Percentiles rank a stretch among this genome's conserved stretches.
Conservation (phyloP, 768 basidiomycete species). For the Agaricus sinodeliciosus region DNA sequence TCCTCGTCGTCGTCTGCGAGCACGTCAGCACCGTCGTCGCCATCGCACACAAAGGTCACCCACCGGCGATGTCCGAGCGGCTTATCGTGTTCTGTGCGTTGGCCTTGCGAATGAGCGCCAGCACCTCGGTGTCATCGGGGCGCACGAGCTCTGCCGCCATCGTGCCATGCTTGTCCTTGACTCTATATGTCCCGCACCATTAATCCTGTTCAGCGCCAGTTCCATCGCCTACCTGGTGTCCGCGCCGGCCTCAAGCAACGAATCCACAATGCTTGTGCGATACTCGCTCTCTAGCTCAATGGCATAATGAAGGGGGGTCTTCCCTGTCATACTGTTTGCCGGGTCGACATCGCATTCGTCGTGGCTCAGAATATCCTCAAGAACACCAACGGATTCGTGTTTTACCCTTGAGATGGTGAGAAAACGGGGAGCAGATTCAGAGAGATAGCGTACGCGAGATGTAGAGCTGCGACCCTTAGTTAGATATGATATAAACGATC, state of each 20-base stretch:
- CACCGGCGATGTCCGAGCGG: slow-evolving; percentile 57
- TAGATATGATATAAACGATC: background rate
- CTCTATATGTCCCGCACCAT: slow-evolving; percentile 30
- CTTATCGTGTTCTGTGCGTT: slow-evolving; percentile 46
- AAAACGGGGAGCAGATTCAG: background rate
- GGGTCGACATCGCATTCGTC: slow-evolving; percentile 82
- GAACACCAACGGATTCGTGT: slow-evolving; percentile 51
- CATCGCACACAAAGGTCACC: slow-evolving; percentile 15
- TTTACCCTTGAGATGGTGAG: slow-evolving; percentile 37
- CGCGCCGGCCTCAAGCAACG: slow-evolving; percentile 74
- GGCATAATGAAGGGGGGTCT: slow-evolving; percentile 79
- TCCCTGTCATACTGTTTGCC: slow-evolving; percentile 58
- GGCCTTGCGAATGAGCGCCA: slow-evolving; percentile 44
- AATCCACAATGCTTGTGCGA: slow-evolving; percentile 48
- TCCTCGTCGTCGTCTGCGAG: slow-evolving; percentile 21
- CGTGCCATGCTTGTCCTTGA: slow-evolving; percentile 65
- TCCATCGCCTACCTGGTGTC: slow-evolving; percentile 47
- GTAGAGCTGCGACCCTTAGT: slow-evolving; percentile 14
- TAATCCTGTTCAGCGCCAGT: background rate
- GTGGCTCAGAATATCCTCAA: slow-evolving; percentile 67
- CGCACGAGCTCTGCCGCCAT: slow-evolving; percentile 51
- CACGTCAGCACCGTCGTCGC: background rate
- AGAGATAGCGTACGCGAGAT: slow-evolving; percentile 12
- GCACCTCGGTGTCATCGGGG: slow-evolving; percentile 43
- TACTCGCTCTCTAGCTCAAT: slow-evolving; percentile 46